Evolutionary conservation across 768 basidiomycete genomes (phyloP).

Genomic region (Hemileccinum rubropunctum): DNA sequence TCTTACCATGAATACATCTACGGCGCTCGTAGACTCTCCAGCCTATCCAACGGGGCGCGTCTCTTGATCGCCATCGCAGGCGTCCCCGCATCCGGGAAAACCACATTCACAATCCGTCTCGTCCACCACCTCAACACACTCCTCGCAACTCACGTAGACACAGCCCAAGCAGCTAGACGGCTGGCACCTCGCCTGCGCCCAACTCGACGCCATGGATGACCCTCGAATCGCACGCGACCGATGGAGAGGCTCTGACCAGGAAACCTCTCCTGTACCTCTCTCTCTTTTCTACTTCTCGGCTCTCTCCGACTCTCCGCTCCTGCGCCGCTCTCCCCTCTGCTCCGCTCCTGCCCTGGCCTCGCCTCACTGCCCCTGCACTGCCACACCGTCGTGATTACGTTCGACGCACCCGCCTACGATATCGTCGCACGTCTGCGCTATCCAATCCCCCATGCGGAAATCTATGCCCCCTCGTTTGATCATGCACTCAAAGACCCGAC

Average conservation of each 20-base stretch:
- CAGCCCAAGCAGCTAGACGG: conserved; percentile 65
- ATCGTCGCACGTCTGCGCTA: conserved; percentile 61
- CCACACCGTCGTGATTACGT: too few relatives aligned
- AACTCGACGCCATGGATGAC: conserved; percentile 74
- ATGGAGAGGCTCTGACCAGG: too few relatives aligned
- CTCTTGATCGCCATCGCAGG: conserved; percentile 74
- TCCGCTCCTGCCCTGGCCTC: too few relatives aligned
- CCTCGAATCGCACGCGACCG: conserved; percentile 74
- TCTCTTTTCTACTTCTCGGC: too few relatives aligned
- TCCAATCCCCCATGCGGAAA: conserved; percentile 12
- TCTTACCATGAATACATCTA: too few relatives aligned
- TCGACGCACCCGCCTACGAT: conserved; percentile 68
- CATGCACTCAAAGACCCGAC: conserved; percentile 87
- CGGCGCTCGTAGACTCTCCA: too few relatives aligned
- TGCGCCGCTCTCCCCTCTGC: too few relatives aligned
- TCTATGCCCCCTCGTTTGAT: conserved; percentile 80
- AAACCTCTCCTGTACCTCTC: too few relatives aligned
- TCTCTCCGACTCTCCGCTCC: too few relatives aligned
- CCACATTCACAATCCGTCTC: conserved; percentile 64
- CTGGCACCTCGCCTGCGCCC: conserved; percentile 83
- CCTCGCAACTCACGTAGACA: conserved; percentile 18
- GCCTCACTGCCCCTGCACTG: too few relatives aligned
- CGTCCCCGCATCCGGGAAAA: conserved; percentile 87
- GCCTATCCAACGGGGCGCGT: conserved; percentile 28
- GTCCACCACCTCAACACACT: conserved; percentile 50